Evolutionary conservation across 176 grass and related monocot genomes (phyloP).

Genomic region (Triticum urartu): DNA sequence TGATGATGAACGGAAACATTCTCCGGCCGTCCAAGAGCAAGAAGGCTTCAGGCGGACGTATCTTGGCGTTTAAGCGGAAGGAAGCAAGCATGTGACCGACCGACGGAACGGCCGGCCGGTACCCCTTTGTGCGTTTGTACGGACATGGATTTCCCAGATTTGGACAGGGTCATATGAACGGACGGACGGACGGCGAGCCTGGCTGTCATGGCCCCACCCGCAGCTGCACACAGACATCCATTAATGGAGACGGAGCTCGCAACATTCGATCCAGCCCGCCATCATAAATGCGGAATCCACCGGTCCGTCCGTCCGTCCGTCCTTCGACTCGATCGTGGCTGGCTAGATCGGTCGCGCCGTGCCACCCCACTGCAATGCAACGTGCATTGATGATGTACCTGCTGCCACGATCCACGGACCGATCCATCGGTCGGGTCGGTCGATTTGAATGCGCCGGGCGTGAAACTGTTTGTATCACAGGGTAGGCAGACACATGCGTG

Average conservation of each 20-base stretch:
- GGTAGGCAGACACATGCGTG: background rate
- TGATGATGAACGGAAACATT: no score
- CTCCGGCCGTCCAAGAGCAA: background rate
- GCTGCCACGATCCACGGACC: background rate
- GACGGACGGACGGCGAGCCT: background rate
- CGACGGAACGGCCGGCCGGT: background rate
- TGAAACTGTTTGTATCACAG: background rate
- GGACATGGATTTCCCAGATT: background rate
- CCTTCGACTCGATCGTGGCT: background rate
- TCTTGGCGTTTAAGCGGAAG: background rate
- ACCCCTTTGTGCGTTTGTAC: background rate
- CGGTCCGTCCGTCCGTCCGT: background rate
- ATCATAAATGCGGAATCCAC: background rate
- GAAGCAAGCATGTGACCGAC: background rate
- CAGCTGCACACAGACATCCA: background rate
- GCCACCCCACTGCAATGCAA: background rate
- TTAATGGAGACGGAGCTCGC: background rate
- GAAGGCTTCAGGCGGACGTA: background rate
- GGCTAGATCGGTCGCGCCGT: background rate
- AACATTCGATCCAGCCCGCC: background rate
- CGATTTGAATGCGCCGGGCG: background rate
- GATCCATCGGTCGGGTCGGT: background rate
- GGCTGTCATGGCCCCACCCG: background rate
- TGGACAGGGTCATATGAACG: background rate
- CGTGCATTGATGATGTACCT: background rate